Base-by-base conservation (phyloP, 176 grass and related monocot species). In the Avena atlantica region DNA sequence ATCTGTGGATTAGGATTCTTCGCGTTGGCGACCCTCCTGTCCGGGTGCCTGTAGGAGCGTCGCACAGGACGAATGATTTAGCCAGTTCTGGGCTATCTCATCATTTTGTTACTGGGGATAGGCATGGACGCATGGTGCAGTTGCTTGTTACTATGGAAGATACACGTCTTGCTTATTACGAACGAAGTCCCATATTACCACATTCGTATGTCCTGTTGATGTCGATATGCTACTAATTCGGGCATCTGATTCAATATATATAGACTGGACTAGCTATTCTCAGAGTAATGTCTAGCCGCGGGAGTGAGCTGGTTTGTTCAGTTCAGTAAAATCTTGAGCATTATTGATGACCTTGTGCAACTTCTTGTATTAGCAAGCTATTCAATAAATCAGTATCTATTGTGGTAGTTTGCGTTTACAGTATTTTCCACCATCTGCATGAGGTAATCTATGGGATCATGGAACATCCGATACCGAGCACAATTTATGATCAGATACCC, bases 31-130 rank as follows among this genome's bases (percentile, higher is more conserved):
- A 76, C 13, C 65, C 7, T 70, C 19, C 71, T 83, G 1, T 42
- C 36, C 63, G 63, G 36, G 49, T 45, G 80, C 56, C 86, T 42
- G 58, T 66, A 40, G 25, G 40, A 63, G 58, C 47, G 37, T 83
- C 17, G 19, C 56, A 4, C 19, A 61, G 24, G 23, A 48, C 15
- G 12, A 40, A 50, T 49, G 36, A 24, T n/a, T 47, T n/a, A 47
- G 8, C 47, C 27, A n/a, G 9, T 49, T 20, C 23, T 19, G 78
- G 47, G 29, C 12, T 5, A 11, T 24, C 16, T 62, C 50, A 12
- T 34, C 72, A 4, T 70, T 81, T 53, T 16, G 5, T 87, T 65
- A 25, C 7, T 14, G 27, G 70, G 25, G 9, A 66, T 52, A 57
- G 27, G 5, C 13, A 3, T 51, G 63, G 16, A 57, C 51, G 5